Base-by-base conservation (phyloP, 2,329 filamentous ascomycete genomes). In the Nigrospora sphaerica region DNA sequence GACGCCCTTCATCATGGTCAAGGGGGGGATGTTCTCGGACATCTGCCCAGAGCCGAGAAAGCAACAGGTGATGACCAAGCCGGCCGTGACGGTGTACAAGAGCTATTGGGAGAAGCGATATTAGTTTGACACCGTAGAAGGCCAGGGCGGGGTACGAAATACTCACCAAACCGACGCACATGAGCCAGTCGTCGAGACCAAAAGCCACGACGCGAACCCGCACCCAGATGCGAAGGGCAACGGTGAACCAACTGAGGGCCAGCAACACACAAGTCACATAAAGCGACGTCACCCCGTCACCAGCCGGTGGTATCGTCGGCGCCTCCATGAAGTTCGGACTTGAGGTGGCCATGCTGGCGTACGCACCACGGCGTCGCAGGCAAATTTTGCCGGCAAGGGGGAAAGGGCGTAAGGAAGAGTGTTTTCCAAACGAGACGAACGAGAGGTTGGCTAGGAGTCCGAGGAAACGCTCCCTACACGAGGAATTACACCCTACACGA, bases 21-120 rank as follows among this genome's bases (percentile, higher is more conserved):
- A 17, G 1, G 44, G 18, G 4, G 33, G 31, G 16, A 62, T 46
- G 18, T 44, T 28, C 2, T 49, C 45, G 12, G 55, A 40, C 18
- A 48, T 34, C 42, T 61, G 59, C 2, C 60, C 60, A 17, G 58
- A 53, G 39, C 60, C 60, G 16, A 56, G 52, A 18, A 49, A 62
- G n/a, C 50, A 51, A 23, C 56, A 60, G 2, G 54, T 52, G 46
- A 62, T 62, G 33, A 59, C 58, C 32, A 61, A 47, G 17, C 45
- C 16, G 12, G 45, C 46, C 35, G 57, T 61, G 11, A 60, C 51
- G 9, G 57, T 52, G 40, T 58, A 61, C 31, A 61, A 50, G 11
- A 57, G 35, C 58, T 61, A 17, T 14, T n/a, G 11, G 2, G 3
- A 11, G 12, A 13, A 16, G 32, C 17, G 12, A 12, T 23, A 19